A percentile compares a stretch with the other conserved stretches of the same genome.
These are phyloP conservation scores for Ilex asprella DNA, from an alignment of 257 asterid species.

Conservation along the genomic window DNA sequence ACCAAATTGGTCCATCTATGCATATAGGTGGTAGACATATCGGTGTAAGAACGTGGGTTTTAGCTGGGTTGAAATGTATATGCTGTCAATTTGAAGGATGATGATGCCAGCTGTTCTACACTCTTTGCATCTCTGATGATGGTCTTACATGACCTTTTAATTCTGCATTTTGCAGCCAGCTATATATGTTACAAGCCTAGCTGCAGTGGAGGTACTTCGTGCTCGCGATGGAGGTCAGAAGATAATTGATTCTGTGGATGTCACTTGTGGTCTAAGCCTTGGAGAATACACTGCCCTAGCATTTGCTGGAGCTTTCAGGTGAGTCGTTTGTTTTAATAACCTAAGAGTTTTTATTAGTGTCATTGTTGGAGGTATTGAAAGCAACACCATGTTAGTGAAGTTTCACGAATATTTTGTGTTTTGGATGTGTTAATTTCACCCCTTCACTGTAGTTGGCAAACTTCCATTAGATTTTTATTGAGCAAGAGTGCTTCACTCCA, in stretches of 20 bases:
- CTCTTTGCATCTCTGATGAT: not conserved
- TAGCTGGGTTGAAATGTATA: not conserved
- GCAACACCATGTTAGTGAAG: too few species aligned
- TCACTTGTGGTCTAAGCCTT: conserved; percentile 93
- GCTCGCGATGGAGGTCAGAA: conserved; percentile 92
- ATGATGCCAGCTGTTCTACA: not conserved
- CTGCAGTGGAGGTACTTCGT: conserved; percentile 95
- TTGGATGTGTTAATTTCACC: too few species aligned
- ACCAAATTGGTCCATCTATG: too few species aligned
- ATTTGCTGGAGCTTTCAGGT: conserved; percentile 97
- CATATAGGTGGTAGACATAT: not conserved
- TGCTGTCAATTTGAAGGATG: too few species aligned
- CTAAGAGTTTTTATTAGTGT: too few species aligned
- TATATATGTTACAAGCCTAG: conserved; percentile 91
- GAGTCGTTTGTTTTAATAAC: not conserved
- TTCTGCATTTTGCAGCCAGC: conserved; percentile 64
- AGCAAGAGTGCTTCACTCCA: too few species aligned
- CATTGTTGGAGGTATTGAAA: too few species aligned
- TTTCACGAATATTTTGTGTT: too few species aligned
- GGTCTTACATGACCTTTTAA: not conserved
- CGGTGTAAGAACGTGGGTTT: too few species aligned
- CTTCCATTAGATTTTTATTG: too few species aligned
- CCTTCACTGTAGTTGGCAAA: too few species aligned
- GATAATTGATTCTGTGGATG: conserved; percentile 85
- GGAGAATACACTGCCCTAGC: conserved; percentile 99